Base-by-base conservation (phyloP, 2,329 filamentous ascomycete genomes). In the Myriosclerotinia curreyana region DNA sequence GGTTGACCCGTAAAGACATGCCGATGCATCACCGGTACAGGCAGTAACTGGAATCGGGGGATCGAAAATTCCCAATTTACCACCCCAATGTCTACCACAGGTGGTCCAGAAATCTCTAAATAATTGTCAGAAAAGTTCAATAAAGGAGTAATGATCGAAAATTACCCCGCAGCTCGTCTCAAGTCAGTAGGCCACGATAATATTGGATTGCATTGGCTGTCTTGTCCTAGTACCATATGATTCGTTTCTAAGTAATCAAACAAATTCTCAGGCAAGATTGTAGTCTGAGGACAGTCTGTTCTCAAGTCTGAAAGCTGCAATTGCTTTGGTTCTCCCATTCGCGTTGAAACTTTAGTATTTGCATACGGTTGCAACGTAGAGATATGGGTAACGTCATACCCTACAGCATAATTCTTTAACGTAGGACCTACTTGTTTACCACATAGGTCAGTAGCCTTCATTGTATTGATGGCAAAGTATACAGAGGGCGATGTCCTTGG, bases 11-110 rank as follows among this genome's bases (percentile, higher is more conserved):
- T 65, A 56, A 42, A 64, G 54, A 63, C 61, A 64, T 40, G 22
- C 60, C 52, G 48, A 52, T 61, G 60, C 60, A 55, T 55, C 52
- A 42, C 28, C 50, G 20, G 54, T 60, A 42, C 63, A 67, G 15
- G 76, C 70, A 11, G 74, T 73, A 15, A 77, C 68, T 34, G 76
- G 75, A 63, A 75, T 75, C 8, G 76, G 75, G 5, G 76, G 76
- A 61, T 78, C 76, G 66, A 77, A 77, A 6, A 78, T 70, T 0
- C 76, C 76, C 61, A 78, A 73, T 4, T 67, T 68, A 22, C 58
- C 58, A 42, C 48, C 58, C n/a, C 38, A 38, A 14, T 60, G 28
- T 60, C 73, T 73, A 68, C 75, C 76, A 3, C 75, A 76, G 44
- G 66, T 71, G 4, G 74, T 73, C 75, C 75, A 77, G 1, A 67